Evolutionary conservation across 306 rosid species (phyloP).

Genomic region (Rosa rugosa): DNA sequence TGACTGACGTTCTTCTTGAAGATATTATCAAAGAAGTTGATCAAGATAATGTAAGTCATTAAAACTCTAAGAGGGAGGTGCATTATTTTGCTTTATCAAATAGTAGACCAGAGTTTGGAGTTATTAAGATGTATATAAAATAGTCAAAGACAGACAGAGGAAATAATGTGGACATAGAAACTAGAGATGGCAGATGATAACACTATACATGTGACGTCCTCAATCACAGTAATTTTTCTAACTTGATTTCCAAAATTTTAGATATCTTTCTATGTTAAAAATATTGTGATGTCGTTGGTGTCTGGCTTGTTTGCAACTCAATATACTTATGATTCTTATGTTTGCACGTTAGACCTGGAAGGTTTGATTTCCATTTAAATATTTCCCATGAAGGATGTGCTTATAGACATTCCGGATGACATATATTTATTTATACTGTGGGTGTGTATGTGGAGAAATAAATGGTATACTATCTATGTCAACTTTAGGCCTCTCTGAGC

Average conservation of each 20-base stretch:
- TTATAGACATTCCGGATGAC: not conserved
- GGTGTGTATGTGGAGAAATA: not conserved
- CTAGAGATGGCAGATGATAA: not conserved
- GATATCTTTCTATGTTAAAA: not conserved
- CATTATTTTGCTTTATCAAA: not conserved
- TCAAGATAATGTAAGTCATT: conserved; percentile 84
- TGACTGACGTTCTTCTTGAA: conserved; percentile 82
- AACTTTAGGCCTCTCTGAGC: conserved; percentile 9
- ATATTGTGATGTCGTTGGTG: not conserved
- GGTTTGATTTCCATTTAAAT: conserved; percentile 4
- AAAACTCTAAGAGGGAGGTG: not conserved
- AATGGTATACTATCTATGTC: not conserved
- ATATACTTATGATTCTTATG: not conserved
- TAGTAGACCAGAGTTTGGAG: not conserved
- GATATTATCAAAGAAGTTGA: conserved; percentile 92
- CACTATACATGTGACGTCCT: not conserved
- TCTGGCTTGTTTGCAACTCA: not conserved
- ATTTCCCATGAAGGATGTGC: not conserved
- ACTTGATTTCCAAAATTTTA: not conserved
- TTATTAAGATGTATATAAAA: not conserved
- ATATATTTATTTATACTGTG: not conserved
- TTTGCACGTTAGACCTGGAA: not conserved
- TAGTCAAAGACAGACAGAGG: not conserved
- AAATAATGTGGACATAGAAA: not conserved
- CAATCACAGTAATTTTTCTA: not conserved